A percentile compares a stretch with the other conserved stretches of the same genome.
Evolutionary conservation across 108 stramenopile genomes (phyloP).

Genomic region (Bacterosira constricta): DNA sequence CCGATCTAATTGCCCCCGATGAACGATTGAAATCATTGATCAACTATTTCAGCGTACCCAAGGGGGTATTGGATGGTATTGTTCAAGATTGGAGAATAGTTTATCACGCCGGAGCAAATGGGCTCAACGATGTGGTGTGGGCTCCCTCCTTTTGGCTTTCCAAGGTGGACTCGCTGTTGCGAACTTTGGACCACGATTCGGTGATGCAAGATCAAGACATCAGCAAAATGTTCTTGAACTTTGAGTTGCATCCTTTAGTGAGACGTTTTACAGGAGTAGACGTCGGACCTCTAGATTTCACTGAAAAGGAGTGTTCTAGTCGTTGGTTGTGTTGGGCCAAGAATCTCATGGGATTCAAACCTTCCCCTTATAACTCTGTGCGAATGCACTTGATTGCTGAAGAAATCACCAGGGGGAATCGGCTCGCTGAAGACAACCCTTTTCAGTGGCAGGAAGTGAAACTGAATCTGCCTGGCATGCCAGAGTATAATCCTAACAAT

Average conservation of each 20-base stretch:
- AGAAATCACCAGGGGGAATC: too few species aligned
- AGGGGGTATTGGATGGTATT: slow-evolving; percentile 42
- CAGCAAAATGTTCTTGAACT: neutral
- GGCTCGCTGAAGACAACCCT: slow-evolving; percentile 24
- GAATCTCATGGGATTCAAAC: too few species aligned
- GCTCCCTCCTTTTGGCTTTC: slow-evolving; percentile 53
- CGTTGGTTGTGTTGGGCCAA: slow-evolving; percentile 40
- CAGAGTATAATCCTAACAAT: slow-evolving; percentile 19
- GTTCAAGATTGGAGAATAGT: slow-evolving; percentile 31
- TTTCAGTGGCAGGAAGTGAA: slow-evolving; percentile 40
- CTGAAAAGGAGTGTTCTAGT: neutral
- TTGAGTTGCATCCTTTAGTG: too few species aligned
- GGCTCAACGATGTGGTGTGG: slow-evolving; percentile 47
- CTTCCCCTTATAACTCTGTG: too few species aligned
- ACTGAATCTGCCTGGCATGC: slow-evolving; percentile 51
- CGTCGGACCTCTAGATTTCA: too few species aligned
- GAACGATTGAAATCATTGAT: slow-evolving; percentile 19
- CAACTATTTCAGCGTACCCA: slow-evolving; percentile 48
- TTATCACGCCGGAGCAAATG: slow-evolving; percentile 49
- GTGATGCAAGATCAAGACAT: neutral
- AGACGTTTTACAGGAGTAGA: too few species aligned
- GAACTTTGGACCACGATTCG: neutral
- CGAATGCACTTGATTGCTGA: too few species aligned
- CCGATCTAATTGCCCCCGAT: too few species aligned
- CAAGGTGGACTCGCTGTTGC: slow-evolving; percentile 11